Percentiles rank a stretch among this genome's conserved stretches.
phyloP scores from a whole-genome alignment of 257 asterid genomes.

The Jacaranda copaia region DNA sequence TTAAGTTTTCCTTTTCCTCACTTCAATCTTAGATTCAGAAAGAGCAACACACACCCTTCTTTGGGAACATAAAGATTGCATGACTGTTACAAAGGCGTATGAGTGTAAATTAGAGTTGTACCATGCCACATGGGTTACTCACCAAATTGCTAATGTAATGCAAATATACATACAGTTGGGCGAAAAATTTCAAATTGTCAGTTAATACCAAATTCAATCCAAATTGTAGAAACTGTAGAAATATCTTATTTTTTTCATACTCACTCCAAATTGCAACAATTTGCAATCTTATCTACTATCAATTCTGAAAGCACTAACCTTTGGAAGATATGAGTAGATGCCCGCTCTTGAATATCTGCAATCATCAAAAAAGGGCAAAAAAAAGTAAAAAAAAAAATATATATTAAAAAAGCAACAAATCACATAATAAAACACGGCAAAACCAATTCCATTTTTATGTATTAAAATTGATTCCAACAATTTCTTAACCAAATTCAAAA shows the following conservation, averaged over 20 bases:
- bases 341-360: slow-evolving; percentile 97
- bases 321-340: slow-evolving; percentile 88
- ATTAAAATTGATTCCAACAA: not conserved
- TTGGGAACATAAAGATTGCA: slow-evolving; percentile 6
- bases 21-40: slow-evolving; percentile 12
- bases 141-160: slow-evolving; percentile 30
- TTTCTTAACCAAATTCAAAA: slow-evolving; percentile 18
- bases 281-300: not conserved
- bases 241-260: not conserved
- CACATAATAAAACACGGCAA: slow-evolving; percentile 31
- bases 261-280: slow-evolving; percentile 10
- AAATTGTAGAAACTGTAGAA: slow-evolving; percentile 1
- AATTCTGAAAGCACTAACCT: slow-evolving; percentile 59
- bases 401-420: slow-evolving; percentile 19
- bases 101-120: not conserved
- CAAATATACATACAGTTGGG: not conserved
- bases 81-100: not conserved
- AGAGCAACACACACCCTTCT: not conserved
- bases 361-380: slow-evolving; percentile 23
- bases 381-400: too few relatives aligned
- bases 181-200: slow-evolving; percentile 8
- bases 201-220: slow-evolving; percentile 12
- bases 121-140: slow-evolving; percentile 13
- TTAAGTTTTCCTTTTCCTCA: slow-evolving; percentile 15
- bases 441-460: not conserved